Evolutionary conservation across 2,329 filamentous ascomycete genomes (phyloP), one percentile per base, ranked within the genome.

Genomic region (Truncatella angustata): DNA sequence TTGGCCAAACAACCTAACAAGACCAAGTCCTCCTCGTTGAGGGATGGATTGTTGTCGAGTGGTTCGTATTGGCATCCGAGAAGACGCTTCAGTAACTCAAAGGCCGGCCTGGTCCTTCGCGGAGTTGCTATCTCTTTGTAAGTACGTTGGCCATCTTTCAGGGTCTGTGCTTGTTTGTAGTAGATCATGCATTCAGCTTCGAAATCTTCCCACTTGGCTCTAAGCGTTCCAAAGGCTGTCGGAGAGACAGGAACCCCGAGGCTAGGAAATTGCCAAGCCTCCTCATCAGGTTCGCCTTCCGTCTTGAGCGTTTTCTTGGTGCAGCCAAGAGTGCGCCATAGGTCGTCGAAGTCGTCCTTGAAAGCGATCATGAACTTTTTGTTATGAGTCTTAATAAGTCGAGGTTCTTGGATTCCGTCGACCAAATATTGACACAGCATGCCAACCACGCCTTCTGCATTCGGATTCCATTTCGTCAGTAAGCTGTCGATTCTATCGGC

Each of bases 341-440:
- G 70, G 20, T 65, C 61, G 42, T 76, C 74, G 47, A 78, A 78
- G 4, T 76, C 73, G 4, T 70, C 69, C 0, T 79, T 77, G 52
- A 84, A 82, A 5, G 80, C 69, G 2, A 82, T 75, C 23, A 68
- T 67, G 50, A 83, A 84, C 12, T 76, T 73, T 61, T 82, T 83
- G 58, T 84, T 84, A 1, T 80, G 68, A 49, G 77, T 78, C 2
- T 79, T 79, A 32, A 84, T 81, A 46, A 68, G 77, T 40, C 76
- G 67, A 0, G 62, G 54, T 2, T 54, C 56, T 0, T 73, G 69
- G 3, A 78, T 67, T 5, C 78, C 67, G 53, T 84, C 79, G 28
- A 72, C 74, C 3, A 82, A 64, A 46, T 83, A 84, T 5, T 73
- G 75, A 51, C 76, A 73, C 3, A 84, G 63, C 10, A 78, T 79